A percentile compares a stretch with the other conserved stretches of the same genome.
phyloP scores from a whole-genome alignment of 305 asterid genomes.

The Ruellia speciosa region DNA sequence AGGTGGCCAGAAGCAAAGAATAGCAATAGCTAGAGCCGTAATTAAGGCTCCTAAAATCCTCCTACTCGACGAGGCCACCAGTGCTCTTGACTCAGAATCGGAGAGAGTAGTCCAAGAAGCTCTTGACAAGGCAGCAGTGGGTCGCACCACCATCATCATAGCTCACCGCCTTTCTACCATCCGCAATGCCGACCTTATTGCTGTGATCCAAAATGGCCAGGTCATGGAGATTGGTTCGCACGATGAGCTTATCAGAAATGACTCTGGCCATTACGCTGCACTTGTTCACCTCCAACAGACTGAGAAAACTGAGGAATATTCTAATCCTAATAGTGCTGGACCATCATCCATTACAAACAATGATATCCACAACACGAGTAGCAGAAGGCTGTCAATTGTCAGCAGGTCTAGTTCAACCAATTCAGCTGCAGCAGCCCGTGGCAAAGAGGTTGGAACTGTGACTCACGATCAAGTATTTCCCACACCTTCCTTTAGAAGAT shows the following conservation, averaged over 20 bases:
- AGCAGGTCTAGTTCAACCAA: constrained; percentile 69
- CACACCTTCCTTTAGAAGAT: constrained; percentile 60
- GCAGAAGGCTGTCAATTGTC: constrained; percentile 38
- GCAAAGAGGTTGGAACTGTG: constrained; percentile 16
- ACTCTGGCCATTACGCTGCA: constrained; percentile 46
- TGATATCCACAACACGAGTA: constrained; percentile 44
- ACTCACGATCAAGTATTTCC: constrained; percentile 38
- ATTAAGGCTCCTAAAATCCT: constrained; percentile 77
- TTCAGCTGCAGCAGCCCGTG: constrained; percentile 34
- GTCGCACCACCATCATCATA: constrained; percentile 75
- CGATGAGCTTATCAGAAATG: constrained; percentile 40
- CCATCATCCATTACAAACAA: constrained; percentile 24
- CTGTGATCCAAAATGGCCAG: constrained; percentile 61
- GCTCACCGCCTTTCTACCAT: constrained; percentile 96
- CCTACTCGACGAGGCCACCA: constrained; percentile 90
- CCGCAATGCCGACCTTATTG: constrained; percentile 69
- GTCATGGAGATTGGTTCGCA: constrained; percentile 70
- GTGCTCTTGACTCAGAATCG: constrained; percentile 85
- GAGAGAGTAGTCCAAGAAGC: constrained; percentile 83
- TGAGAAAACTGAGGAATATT: constrained; percentile 24
- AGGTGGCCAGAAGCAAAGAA: constrained; percentile 92
- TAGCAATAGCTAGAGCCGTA: constrained; percentile 89
- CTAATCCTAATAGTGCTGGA: neutral
- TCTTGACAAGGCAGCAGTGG: constrained; percentile 73
- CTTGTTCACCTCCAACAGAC: constrained; percentile 63